Percentiles rank a stretch among this genome's conserved stretches.
These are phyloP conservation scores for Elaeagnus macrophylla DNA, from an alignment of 306 rosid species.

Conservation along the genomic window DNA sequence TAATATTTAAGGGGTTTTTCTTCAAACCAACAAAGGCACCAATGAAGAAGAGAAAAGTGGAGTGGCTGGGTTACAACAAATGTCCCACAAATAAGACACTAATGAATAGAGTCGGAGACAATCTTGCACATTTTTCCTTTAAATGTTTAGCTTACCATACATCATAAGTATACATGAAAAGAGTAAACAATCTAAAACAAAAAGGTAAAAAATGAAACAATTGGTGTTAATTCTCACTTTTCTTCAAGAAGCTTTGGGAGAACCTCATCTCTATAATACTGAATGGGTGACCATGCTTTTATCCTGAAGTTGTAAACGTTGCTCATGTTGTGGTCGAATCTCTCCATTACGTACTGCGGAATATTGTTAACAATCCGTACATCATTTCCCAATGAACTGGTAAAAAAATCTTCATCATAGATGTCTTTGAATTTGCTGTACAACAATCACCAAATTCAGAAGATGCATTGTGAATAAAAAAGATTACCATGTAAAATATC, in stretches of 20 bases:
- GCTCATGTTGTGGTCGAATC: slow-evolving; percentile 85
- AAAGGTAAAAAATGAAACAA: neutral
- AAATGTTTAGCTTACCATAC: too few relatives aligned
- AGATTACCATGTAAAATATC: slow-evolving; percentile 1
- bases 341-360: slow-evolving; percentile 84
- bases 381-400: slow-evolving; percentile 59
- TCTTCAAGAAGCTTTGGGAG: slow-evolving; percentile 94
- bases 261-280: slow-evolving; percentile 67
- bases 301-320: slow-evolving; percentile 93
- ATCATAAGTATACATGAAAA: too few relatives aligned
- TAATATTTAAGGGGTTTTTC: too few relatives aligned
- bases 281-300: slow-evolving; percentile 88
- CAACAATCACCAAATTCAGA: slow-evolving; percentile 26
- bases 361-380: slow-evolving; percentile 72
- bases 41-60: too few relatives aligned
- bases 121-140: too few relatives aligned
- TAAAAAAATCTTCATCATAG: slow-evolving; percentile 76
- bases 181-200: too few relatives aligned
- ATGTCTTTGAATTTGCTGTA: slow-evolving; percentile 89
- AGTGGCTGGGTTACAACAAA: too few relatives aligned
- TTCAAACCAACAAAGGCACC: too few relatives aligned
- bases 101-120: too few relatives aligned
- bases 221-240: slow-evolving; percentile 52
- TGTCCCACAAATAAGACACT: too few relatives aligned
- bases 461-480: slow-evolving; percentile 16